Percentiles rank a stretch among this genome's conserved stretches.
These are phyloP conservation scores for Monilinia aucupariae DNA, from an alignment of 2,329 filamentous ascomycete species.

Conservation along the genomic window DNA sequence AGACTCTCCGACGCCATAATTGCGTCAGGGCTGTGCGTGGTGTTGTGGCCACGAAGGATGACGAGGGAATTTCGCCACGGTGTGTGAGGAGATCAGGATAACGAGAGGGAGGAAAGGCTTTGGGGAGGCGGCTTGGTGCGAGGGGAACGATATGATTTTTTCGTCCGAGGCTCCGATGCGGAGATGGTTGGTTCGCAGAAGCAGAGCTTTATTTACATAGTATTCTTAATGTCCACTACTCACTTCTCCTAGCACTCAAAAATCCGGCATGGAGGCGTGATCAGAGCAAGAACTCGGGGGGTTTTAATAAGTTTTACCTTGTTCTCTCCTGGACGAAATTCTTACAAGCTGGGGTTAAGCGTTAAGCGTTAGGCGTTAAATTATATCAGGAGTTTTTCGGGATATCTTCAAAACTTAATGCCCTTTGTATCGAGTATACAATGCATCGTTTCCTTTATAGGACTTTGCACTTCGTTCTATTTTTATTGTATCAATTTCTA, in stretches of 20 bases:
- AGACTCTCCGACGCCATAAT: not conserved
- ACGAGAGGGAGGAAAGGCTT: not conserved
- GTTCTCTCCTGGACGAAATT: no score
- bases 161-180: not conserved
- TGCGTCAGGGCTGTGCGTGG: constrained; percentile 7
- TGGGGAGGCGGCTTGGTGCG: not conserved
- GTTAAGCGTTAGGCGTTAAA: no score
- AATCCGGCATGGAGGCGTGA: not conserved
- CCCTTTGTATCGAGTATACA: no score
- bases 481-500: no score
- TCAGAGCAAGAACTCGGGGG: not conserved
- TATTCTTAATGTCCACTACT: not conserved
- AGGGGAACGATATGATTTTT: not conserved
- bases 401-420: no score
- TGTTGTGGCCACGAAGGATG: not conserved
- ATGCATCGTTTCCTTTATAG: no score
- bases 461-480: no score
- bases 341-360: no score
- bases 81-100: not conserved
- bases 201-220: not conserved
- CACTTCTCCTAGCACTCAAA: not conserved
- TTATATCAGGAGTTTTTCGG: no score
- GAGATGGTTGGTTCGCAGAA: not conserved
- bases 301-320: not conserved
- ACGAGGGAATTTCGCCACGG: not conserved